Evolutionary conservation across 345 rosid species (phyloP), one percentile per base, ranked within the genome.

Genomic region (Eucalyptus victrix): DNA sequence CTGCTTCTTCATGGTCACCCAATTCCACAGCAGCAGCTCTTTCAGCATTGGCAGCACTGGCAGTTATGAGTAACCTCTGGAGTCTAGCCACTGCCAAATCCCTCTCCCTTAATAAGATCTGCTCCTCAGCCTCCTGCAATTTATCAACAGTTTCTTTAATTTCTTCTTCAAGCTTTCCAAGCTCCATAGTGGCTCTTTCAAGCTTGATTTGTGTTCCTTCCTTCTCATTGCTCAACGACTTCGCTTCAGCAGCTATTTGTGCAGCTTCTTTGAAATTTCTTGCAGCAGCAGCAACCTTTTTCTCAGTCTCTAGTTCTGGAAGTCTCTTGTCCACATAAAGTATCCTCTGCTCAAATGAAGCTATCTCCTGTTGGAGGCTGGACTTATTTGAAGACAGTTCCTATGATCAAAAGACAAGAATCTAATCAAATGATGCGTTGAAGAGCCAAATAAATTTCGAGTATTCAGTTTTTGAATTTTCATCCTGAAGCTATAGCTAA

Each of bases 251-350:
- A 87, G 99, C 98, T 92, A 97, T 89, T 90, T 98, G 91, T 54
- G 96, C 99, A 80, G 99, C 99, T 93, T 97, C 99, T 92, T 96
- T 97, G 92, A 97, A 97, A 91, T 96, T 96, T 94, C 99, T 96
- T 26, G 95, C 95, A 21, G 96, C 90, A 42, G 98, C 98, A 88
- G 97, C 98, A 86, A 96, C 96, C 92, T 94, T 97, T 95, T 97
- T 97, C 94, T 97, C 98, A 56, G 96, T 92, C 92, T 97, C 98
- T 42, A 97, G 96, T 90, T 97, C 98, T 23, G 98, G 99, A 47
- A 94, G 91, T 91, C 97, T 92, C 93, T 96, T 96, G 91, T 96
- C 98, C 90, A 95, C 95, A 91, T 96, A 96, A 87, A 94, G 67
- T 8, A 93, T 90, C 92, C 95, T 94, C 93, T 96, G 97, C 92